Evolutionary conservation across 768 basidiomycete genomes (phyloP), one percentile per base, ranked within the genome.

Genomic region (Boletus barrowsii): DNA sequence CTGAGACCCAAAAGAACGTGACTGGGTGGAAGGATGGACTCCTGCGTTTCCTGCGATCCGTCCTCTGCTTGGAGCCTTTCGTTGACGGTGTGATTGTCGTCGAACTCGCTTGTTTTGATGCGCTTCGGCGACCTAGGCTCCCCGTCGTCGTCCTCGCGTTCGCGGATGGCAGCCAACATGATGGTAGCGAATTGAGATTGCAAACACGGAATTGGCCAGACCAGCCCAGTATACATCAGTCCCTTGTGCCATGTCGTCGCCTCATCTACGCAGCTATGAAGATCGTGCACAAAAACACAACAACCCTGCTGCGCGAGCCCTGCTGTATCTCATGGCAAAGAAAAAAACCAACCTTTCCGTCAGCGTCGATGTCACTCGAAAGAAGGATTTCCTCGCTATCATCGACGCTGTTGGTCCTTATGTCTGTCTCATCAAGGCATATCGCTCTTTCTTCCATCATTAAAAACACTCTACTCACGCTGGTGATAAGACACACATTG

Each of bases 321-420:
- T 98, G 10, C 80, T 98, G 18, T 80, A 83, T 66, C 84, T 86
- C 5, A 92, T 98, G 72, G 89, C 84, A 58, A 79, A 87, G 55
- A 99, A 99, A 70, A 78, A 85, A 64, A 81, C 90, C 10, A 99
- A 99, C 69, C 84, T 99, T 15, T 93, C 93, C 39, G 91, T 99
- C 55, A 94, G 92, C 62, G 93, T 98, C 26, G 97, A 99, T 76
- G 93, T 98, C 39, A 90, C 91, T 6, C 85, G 78, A 47, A 78
- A 83, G 50, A 77, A 75, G 15, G 87, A 93, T 62, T 87, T 98
- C 64, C 77, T 98, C 36, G 77, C 82, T 45, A 88, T 99, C 66
- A 84, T 97, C 60, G 88, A 94, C 60, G 81, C 82, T 11, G 94
- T 97, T 53, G 97, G 92, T 10, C 89, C 90, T 11, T 86, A 86